Base-by-base conservation (phyloP, 108 stramenopile species). In the Nitzschia putrida region DNA sequence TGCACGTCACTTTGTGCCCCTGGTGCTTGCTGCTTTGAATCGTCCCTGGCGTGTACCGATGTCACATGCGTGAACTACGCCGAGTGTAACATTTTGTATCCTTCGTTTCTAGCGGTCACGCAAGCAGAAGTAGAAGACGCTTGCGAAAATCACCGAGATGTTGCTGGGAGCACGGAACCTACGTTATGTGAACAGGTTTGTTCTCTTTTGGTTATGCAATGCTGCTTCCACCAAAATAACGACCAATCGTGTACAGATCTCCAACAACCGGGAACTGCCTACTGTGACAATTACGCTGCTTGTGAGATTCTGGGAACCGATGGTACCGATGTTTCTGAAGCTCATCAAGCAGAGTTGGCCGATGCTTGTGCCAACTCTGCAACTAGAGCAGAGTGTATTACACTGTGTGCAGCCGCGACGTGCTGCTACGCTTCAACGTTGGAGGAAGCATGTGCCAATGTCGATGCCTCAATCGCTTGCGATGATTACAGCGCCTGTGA, bases 21-120 rank as follows among this genome's bases (percentile, higher is more conserved):
- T 21, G 64, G 73, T 1, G 73, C 73, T 12, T 66, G 65, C n/a
- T 74, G 73, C 40, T 66, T 66, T 66, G 56, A 53, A 42, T 8
- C 42, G 14, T 53, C 57, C 0, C 34, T 55, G 29, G 68, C 21
- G 20, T 54, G 53, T 42, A 29, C 34, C 53, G 34, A 64, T 22
- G 49, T 72, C 38, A 34, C 39, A 3, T 72, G 71, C 39, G 34
- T 22, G 51, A 38, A 20, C 38, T 72, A 64, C 63, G 53, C 65
- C 0, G 67, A 68, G 43, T 57, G 67, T 54, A 68, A 57, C 42
- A 44, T 68, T 18, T 25, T 57, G 11, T 51, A 68, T 23, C 67
- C 67, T 13, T 26, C 38, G 11, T 55, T 57, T 23, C 18, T 57
- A 11, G 55, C 53, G 1, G 53, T 57, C 12, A 68, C 21, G 12